phyloP scores from a whole-genome alignment of 1,284 basidiomycete species.

The Heterobasidion irregulare region DNA sequence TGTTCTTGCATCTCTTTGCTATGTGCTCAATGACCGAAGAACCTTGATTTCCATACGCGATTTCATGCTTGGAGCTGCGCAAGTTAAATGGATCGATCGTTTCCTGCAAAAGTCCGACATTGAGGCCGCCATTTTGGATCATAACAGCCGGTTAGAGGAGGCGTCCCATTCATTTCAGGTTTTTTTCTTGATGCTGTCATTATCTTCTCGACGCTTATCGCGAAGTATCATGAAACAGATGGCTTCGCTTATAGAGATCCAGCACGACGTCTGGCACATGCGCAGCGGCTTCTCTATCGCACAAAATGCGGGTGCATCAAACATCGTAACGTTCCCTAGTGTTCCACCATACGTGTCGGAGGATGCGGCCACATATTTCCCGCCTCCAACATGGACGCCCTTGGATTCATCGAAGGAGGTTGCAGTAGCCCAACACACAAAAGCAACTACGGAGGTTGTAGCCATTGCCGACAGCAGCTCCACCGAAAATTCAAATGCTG shows the following conservation, averaged over 20 bases:
- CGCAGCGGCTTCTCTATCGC: neutral
- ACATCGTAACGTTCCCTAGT: neutral
- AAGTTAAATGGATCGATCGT: conserved; percentile 31
- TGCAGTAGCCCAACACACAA: neutral
- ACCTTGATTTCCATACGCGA: conserved; percentile 28
- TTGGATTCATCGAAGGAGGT: neutral
- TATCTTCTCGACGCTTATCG: neutral
- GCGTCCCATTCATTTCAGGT: conserved; percentile 42
- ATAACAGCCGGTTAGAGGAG: conserved; percentile 29
- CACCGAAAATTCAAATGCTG: neutral
- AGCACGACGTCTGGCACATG: conserved; percentile 27
- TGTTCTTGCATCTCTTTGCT: neutral
- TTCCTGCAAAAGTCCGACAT: conserved; percentile 32
- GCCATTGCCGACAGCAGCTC: neutral
- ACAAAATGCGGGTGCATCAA: neutral
- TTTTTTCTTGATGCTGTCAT: neutral
- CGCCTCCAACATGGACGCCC: neutral
- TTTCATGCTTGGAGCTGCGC: conserved; percentile 30
- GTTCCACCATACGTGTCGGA: neutral
- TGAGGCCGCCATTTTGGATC: conserved; percentile 26
- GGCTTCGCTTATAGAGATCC: conserved; percentile 41
- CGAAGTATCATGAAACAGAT: conserved; percentile 20
- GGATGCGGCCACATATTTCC: neutral
- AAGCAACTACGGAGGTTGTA: neutral
- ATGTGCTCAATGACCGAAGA: conserved; percentile 13